Base-by-base conservation (phyloP, 2,329 filamentous ascomycete genomes). In the Teratosphaeria viscida region DNA sequence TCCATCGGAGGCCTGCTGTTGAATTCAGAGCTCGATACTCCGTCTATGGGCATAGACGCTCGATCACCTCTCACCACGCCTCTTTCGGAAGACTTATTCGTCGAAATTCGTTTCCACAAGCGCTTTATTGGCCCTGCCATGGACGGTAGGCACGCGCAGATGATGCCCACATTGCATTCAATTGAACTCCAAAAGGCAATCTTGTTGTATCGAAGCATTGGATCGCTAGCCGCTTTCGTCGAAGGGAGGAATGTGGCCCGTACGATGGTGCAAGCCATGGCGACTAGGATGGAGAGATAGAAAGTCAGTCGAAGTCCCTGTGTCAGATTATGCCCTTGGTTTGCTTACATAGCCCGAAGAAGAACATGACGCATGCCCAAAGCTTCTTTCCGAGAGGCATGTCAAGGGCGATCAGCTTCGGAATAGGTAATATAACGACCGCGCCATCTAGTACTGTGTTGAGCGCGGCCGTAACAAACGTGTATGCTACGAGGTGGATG, bases 401-500 rank as follows among this genome's bases (percentile, higher is more conserved):
- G 19, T 61, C 19, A 5, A 61, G 39, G n/a, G 56, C 26, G 10
- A 59, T n/a, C n/a, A 62, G 55, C 27, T 54, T 56, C 7, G 65
- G 65, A 12, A 68, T 59, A 8, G 66, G 66, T 2, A 68, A 56
- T 16, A 65, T 12, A 54, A 66, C 64, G 53, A 62, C 60, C 19
- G 61, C 29, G 6, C 66, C 29, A 32, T 68, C 66, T 47, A 65
- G 62, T 52, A 60, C 34, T 49, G 66, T 66, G 56, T 66, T 68
- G 43, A 63, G 29, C 8, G 52, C 54, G 5, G 62, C 60, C 11
- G 57, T 60, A 3, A 62, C 62, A 58, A 58, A 63, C 26, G 65
- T 63, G n/a, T 63, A 60, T 8, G 60, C 61, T 14, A 63, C 59
- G 12, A 59, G 29, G 55, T 67, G 59, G 56, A 65, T 58, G 61